Evolutionary conservation across 192 early-diverging fungal genomes (phyloP), one percentile per base, ranked within the genome.

Genomic region (Mortierella alpina): DNA sequence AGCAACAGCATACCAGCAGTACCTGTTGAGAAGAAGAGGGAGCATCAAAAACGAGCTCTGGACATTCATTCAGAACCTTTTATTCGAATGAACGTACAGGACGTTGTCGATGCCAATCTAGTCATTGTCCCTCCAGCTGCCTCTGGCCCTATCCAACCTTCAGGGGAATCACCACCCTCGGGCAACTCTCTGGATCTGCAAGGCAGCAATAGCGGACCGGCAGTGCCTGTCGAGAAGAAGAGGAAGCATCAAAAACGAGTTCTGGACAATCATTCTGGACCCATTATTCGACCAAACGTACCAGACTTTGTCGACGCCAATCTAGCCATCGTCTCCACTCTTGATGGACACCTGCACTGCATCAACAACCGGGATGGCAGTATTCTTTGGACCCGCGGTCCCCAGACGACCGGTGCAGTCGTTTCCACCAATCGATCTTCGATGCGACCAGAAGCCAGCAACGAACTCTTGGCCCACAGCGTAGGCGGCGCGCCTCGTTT

Each of bases 321-420:
- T 9, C 46, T 93, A 12, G 67, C 94, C 9, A 67, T 96, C 9
- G 87, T 94, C 23, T 86, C 91, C 7, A 94, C 94, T 0, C 61
- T 96, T 23, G 94, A 96, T 82, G 94, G 94, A 14, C 67, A 83
- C 18, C 72, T 96, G 57, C 91, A 93, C 57, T 92, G 89, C 56
- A 86, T 96, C 17, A 69, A 90, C 50, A 75, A 76, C 6, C 60
- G 72, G 4, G 87, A 86, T 17, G 90, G 93, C 6, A 60, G 75
- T 6, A 64, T 92, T 4, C 55, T 90, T 9, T 96, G 94, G 94
- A 86, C 86, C n/a, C 53, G 84, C 75, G 60, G 63, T 18, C 69
- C 90, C 64, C 84, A 88, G 69, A 44, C 84, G 66, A 45, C 70
- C 58, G 82, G 90, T 73, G 82, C 86, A n/a, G 70, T 88, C 10